Conservation (phyloP, 805 yeast genomes). For the Tanozyma kutaoensis region DNA sequence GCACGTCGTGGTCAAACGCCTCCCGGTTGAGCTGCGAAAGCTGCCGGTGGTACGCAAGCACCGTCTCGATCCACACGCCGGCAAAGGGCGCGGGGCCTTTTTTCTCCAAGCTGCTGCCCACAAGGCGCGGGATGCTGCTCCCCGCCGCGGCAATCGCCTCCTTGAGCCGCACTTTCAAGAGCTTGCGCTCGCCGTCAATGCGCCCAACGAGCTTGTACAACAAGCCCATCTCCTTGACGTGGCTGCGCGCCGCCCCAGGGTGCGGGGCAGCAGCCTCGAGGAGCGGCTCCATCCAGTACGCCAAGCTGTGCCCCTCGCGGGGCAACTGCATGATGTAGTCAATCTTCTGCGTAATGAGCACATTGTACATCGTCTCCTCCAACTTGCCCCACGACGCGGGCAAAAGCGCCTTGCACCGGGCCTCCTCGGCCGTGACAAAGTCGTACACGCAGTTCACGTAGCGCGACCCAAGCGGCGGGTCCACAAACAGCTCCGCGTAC, state of each 20-base stretch:
- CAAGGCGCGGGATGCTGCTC: slow-evolving; percentile 14
- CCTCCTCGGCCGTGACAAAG: slow-evolving; percentile 50
- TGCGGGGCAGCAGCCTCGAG: slow-evolving; percentile 6
- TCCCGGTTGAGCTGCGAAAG: slow-evolving; percentile 33
- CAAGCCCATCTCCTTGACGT: no score
- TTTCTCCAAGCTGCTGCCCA: slow-evolving; percentile 4
- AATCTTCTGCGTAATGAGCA: slow-evolving; percentile 42
- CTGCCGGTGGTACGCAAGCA: slow-evolving; percentile 37
- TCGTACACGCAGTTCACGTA: slow-evolving; percentile 39
- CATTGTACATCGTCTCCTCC: slow-evolving; percentile 41
- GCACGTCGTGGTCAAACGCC: slow-evolving; percentile 36
- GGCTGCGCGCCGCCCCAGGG: no score
- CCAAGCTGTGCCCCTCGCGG: slow-evolving; percentile 42
- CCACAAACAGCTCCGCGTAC: slow-evolving; percentile 31
- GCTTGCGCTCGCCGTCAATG: slow-evolving; percentile 38
- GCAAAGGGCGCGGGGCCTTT: slow-evolving; percentile 37
- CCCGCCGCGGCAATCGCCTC: slow-evolving; percentile 37
- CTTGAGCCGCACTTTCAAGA: slow-evolving; percentile 34
- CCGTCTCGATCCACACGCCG: slow-evolving; percentile 50
- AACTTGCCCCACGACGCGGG: slow-evolving; percentile 33
- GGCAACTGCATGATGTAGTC: slow-evolving; percentile 36
- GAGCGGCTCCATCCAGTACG: slow-evolving; percentile 39
- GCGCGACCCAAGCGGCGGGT: slow-evolving; percentile 30
- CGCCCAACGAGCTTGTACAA: slow-evolving; percentile 37
- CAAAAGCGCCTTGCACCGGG: slow-evolving; percentile 37